Conservation (phyloP, 371 early-diverging fungal species). For the Rhizopus arrhizus region DNA sequence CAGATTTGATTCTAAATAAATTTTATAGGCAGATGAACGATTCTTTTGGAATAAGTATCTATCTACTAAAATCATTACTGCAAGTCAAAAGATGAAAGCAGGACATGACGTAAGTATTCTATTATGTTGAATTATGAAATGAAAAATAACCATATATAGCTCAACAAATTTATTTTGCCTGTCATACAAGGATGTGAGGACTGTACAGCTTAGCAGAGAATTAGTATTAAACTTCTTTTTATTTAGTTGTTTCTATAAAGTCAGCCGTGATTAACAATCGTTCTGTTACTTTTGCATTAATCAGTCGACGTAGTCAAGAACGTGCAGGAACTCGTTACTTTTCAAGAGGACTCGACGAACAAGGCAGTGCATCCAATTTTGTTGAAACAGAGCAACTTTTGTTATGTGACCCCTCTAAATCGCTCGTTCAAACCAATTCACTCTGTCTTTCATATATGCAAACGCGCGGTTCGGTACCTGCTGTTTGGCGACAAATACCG, state of each 20-base stretch:
- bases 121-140: background rate
- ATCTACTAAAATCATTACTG: constrained; percentile 60
- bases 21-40: constrained; percentile 73
- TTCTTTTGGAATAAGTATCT: constrained; percentile 91
- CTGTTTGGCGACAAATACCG: constrained; percentile 92
- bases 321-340: constrained; percentile 89
- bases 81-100: constrained; percentile 11
- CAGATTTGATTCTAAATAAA: background rate
- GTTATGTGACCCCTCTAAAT: constrained; percentile 41
- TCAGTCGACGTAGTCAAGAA: constrained; percentile 79
- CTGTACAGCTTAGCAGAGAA: too few species aligned
- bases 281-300: constrained; percentile 72
- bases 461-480: constrained; percentile 96
- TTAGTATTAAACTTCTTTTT: background rate
- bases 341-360: constrained; percentile 89
- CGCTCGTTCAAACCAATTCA: constrained; percentile 20
- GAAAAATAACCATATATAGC: constrained; percentile 34
- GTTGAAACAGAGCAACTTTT: constrained; percentile 98
- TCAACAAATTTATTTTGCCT: constrained; percentile 82
- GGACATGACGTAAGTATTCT: constrained; percentile 39
- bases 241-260: constrained; percentile 56
- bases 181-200: constrained; percentile 87
- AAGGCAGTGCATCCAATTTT: constrained; percentile 94
- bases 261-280: constrained; percentile 54
- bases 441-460: constrained; percentile 79